phyloP scores from a whole-genome alignment of 768 basidiomycete species.

The Tylopilus rubrobrunneus region DNA sequence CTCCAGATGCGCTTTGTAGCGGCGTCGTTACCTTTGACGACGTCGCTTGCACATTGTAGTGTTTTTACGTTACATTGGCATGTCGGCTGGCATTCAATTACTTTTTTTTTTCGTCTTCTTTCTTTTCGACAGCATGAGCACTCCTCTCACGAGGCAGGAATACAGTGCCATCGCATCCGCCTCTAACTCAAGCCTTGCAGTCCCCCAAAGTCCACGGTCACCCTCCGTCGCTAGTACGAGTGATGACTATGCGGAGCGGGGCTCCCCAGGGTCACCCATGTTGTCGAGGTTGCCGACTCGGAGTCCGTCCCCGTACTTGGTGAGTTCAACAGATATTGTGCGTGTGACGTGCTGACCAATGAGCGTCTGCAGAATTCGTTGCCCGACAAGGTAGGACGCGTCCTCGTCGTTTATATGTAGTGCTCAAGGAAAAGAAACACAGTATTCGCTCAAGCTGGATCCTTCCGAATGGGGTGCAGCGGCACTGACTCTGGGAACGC shows the following conservation, averaged over 20 bases:
- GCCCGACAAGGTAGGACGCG: conserved; percentile 21
- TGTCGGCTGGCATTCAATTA: not conserved
- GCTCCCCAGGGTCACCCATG: conserved; percentile 11
- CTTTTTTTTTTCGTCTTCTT: conserved; percentile 13
- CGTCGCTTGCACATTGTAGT: conserved; percentile 2
- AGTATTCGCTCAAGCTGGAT: conserved; percentile 39
- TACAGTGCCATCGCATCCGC: conserved; percentile 27
- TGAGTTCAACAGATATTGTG: conserved; percentile 8
- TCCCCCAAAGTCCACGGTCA: conserved; percentile 18
- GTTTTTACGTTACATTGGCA: conserved; percentile 10
- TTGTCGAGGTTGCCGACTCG: conserved; percentile 19
- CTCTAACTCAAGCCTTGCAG: conserved; percentile 18
- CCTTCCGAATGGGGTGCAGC: conserved; percentile 50
- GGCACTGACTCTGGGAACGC: conserved; percentile 38
- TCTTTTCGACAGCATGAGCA: conserved; percentile 21
- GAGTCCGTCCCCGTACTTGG: conserved; percentile 28
- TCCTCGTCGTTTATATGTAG: not conserved
- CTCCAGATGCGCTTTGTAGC: too few relatives aligned
- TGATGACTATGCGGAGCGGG: conserved; percentile 11
- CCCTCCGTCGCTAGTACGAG: conserved; percentile 19
- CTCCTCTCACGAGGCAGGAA: conserved; percentile 23
- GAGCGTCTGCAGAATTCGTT: conserved; percentile 22
- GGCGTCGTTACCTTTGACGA: conserved; percentile 19
- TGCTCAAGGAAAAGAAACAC: not conserved
- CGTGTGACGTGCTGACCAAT: not conserved